These are phyloP conservation scores for Helicostylum pulchrum DNA, from an alignment of 192 early-diverging fungal genomes.

Conservation along the genomic window DNA sequence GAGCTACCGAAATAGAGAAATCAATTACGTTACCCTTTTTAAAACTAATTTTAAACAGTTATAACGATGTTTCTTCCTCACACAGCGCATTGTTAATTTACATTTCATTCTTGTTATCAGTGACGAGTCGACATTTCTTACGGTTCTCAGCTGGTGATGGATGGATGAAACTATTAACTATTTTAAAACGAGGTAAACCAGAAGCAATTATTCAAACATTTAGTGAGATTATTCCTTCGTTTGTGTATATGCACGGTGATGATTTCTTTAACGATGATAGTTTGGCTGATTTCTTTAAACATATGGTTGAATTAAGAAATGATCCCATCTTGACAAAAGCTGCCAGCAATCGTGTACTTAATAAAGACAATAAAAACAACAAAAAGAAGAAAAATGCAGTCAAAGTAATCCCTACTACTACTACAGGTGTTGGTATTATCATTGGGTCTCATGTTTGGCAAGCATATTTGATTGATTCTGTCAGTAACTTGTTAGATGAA, in stretches of 20 bases:
- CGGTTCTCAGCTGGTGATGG: constrained; percentile 36
- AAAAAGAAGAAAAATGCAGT: not conserved
- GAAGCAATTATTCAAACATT: constrained; percentile 31
- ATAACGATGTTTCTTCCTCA: constrained; percentile 22
- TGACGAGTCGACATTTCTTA: constrained; percentile 43
- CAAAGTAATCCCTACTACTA: no score
- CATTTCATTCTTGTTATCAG: constrained; percentile 39
- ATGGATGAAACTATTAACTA: constrained; percentile 37
- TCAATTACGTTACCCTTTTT: not conserved
- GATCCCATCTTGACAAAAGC: constrained; percentile 36
- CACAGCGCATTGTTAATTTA: constrained; percentile 39
- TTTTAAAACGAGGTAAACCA: constrained; percentile 33
- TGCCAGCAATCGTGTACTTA: not conserved
- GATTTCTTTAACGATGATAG: constrained; percentile 38
- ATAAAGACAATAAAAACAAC: not conserved
- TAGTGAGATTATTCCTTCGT: constrained; percentile 31
- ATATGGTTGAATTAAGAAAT: constrained; percentile 35
- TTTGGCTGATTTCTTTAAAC: constrained; percentile 28
- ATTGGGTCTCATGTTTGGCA: constrained; percentile 32
- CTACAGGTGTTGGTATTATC: constrained; percentile 22
- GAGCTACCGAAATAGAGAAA: constrained; percentile 2
- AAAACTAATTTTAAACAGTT: constrained; percentile 16
- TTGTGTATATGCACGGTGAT: constrained; percentile 41
- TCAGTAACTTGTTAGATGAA: constrained; percentile 18
- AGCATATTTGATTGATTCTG: constrained; percentile 29